Conservation (phyloP, 805 yeast genomes). For the Pichia heedii region DNA sequence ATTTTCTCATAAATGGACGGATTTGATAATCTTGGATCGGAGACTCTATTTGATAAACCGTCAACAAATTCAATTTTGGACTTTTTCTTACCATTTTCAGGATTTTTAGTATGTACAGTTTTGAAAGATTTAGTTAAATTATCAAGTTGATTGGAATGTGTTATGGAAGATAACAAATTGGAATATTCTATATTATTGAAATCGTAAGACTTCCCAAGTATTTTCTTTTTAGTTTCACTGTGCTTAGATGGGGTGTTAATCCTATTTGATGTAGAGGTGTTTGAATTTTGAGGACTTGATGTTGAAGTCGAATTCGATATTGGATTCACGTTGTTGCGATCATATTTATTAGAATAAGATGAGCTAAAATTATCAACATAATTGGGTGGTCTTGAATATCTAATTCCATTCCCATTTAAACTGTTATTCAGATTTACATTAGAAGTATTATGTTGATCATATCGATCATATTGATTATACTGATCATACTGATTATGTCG, state of each 20-base stretch:
- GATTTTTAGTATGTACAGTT: background rate
- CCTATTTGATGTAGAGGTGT: no score
- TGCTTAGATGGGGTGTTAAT: no score
- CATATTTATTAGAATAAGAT: no score
- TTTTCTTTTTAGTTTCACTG: no score
- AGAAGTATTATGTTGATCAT: background rate
- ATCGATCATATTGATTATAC: background rate
- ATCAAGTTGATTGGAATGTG: background rate
- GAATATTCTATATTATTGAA: background rate
- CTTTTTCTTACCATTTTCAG: background rate
- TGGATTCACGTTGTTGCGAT: no score
- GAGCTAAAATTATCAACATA: no score
- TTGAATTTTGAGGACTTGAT: no score
- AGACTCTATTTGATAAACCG: constrained; percentile 3
- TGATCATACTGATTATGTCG: background rate
- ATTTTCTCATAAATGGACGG: constrained; percentile 9
- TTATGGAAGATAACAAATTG: background rate
- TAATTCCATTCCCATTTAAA: no score
- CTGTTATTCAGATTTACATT: no score
- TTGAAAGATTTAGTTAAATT: constrained; percentile 1
- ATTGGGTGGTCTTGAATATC: no score
- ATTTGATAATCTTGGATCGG: constrained; percentile 17
- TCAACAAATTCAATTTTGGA: constrained; percentile 1
- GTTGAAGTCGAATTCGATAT: no score
- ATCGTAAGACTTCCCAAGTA: background rate